Conservation (phyloP, 176 grass and related monocot species). For the Puya raimondii region DNA sequence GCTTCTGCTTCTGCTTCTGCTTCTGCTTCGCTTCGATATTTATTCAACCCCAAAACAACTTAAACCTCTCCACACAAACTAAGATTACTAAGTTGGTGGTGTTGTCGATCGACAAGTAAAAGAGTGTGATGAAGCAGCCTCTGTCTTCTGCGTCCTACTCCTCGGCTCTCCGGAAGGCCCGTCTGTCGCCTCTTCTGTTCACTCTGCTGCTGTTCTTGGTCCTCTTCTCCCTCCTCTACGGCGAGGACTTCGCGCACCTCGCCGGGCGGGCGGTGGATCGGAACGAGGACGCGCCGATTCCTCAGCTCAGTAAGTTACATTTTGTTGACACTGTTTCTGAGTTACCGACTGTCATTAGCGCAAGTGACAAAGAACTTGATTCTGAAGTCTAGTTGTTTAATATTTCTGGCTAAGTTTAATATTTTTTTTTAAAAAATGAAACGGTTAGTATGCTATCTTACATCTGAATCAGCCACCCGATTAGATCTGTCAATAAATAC, state of each 20-base stretch:
- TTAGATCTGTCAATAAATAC: too few species aligned
- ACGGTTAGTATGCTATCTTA: not conserved
- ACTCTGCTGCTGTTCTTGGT: conserved; percentile 37
- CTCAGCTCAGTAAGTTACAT: conserved; percentile 1
- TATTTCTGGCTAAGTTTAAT: not conserved
- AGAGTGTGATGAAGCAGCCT: conserved; percentile 33
- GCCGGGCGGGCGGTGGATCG: conserved; percentile 9
- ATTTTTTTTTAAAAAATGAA: not conserved
- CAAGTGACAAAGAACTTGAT: not conserved
- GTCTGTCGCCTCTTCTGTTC: conserved; percentile 31
- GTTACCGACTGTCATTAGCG: too few species aligned
- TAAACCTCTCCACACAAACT: too few species aligned
- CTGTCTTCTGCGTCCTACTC: conserved; percentile 13
- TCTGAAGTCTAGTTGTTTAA: not conserved
- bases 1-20: too few species aligned
- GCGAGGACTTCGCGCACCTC: conserved; percentile 39
- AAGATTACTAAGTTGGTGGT: too few species aligned
- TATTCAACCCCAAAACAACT: too few species aligned
- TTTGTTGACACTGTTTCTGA: too few species aligned
- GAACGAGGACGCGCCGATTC: not conserved
- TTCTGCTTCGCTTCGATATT: too few species aligned
- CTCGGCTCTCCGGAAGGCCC: conserved; percentile 22
- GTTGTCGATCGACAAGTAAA: too few species aligned
- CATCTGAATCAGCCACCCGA: too few species aligned
- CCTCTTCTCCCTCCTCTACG: conserved; percentile 52